These are phyloP conservation scores for Aspergillus sclerotioniger DNA, from an alignment of 495 filamentous ascomycete species.

Conservation along the genomic window DNA sequence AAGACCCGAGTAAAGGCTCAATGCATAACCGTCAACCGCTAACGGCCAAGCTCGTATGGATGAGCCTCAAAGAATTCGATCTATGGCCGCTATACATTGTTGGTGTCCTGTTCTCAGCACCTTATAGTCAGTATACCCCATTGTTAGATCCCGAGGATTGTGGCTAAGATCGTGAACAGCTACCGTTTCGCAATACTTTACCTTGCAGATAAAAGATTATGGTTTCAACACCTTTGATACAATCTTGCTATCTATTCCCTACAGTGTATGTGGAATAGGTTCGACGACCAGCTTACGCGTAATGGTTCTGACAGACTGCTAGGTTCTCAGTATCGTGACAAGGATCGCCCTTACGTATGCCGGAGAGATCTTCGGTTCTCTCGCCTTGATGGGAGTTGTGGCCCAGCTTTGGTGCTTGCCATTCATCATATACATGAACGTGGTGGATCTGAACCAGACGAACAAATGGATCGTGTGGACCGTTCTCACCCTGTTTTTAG, in stretches of 20 bases:
- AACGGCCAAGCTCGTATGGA: constrained; percentile 44
- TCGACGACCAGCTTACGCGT: not conserved
- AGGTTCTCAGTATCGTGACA: constrained; percentile 33
- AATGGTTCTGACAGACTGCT: constrained; percentile 16
- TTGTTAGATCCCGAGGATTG: not conserved
- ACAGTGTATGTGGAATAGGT: not conserved
- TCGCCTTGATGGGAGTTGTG: constrained; percentile 45
- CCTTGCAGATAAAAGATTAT: constrained; percentile 54
- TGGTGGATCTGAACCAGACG: constrained; percentile 39
- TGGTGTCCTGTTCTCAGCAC: constrained; percentile 52
- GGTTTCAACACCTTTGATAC: constrained; percentile 66
- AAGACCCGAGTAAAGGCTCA: constrained; percentile 67
- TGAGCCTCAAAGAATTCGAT: constrained; percentile 53
- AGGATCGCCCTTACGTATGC: constrained; percentile 50
- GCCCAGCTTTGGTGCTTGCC: constrained; percentile 57
- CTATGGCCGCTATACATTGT: constrained; percentile 55
- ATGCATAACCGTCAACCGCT: constrained; percentile 62
- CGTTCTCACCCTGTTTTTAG: constrained; percentile 56
- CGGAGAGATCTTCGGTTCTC: constrained; percentile 47
- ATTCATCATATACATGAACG: constrained; percentile 53
- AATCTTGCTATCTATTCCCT: constrained; percentile 64
- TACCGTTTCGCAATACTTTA: constrained; percentile 56
- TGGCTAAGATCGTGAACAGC: constrained; percentile 6
- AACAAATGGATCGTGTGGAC: constrained; percentile 56
- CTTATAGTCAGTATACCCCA: constrained; percentile 27